Evolutionary conservation across 164 flowering plant genomes (phyloP).

Genomic region (Annona cherimola): DNA sequence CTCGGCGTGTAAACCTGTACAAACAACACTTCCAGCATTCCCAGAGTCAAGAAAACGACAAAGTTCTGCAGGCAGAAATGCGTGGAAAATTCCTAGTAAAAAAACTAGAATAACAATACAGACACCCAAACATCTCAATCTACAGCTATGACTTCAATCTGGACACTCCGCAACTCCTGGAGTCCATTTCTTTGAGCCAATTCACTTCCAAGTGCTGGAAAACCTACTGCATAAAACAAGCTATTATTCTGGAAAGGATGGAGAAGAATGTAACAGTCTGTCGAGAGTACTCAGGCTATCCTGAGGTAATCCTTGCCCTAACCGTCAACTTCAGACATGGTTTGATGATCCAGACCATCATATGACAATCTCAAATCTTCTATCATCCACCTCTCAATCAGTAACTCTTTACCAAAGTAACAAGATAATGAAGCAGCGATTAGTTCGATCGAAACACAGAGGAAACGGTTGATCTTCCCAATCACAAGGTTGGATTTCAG

Average conservation of each 20-base stretch:
- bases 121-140: neutral
- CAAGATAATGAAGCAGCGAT: neutral
- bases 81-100: neutral
- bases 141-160: neutral
- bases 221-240: neutral
- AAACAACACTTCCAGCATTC: too few species aligned
- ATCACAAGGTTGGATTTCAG: neutral
- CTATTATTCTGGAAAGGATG: neutral
- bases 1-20: too few species aligned
- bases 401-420: neutral
- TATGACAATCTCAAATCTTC: neutral
- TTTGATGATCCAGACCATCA: neutral
- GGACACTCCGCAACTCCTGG: neutral
- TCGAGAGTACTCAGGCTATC: neutral
- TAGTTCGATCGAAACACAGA: neutral
- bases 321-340: too few species aligned
- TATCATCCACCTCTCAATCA: neutral
- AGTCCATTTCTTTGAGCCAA: neutral
- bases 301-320: too few species aligned
- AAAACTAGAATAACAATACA: neutral
- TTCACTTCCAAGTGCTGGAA: too few species aligned
- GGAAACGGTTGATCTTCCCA: neutral
- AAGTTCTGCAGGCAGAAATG: neutral
- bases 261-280: neutral
- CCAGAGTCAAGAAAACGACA: too few species aligned